Percentiles rank a stretch among this genome's conserved stretches.
Conservation (phyloP, 2,329 filamentous ascomycete genomes). For the Beauveria bassiana region DNA sequence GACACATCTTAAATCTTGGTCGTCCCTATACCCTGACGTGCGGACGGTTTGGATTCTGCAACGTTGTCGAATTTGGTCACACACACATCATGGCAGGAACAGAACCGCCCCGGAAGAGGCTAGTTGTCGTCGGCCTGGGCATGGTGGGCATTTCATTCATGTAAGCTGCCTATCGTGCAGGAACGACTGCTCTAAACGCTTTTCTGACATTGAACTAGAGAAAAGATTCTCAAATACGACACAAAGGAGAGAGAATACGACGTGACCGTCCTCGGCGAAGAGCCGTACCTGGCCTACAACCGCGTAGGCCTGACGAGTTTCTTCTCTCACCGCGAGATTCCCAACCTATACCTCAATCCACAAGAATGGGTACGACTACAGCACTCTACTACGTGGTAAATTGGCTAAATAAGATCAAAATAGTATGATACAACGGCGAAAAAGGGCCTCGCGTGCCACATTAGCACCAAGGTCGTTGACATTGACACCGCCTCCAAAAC, state of each 20-base stretch:
- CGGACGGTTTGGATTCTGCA: not conserved
- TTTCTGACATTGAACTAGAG: conserved; percentile 39
- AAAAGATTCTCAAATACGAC: conserved; percentile 83
- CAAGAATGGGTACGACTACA: conserved; percentile 62
- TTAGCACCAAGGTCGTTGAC: conserved; percentile 63
- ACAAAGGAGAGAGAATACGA: conserved; percentile 67
- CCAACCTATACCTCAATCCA: conserved; percentile 83
- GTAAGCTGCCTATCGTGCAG: conserved; percentile 39
- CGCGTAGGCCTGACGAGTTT: conserved; percentile 83
- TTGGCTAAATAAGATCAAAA: not conserved
- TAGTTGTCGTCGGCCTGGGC: conserved; percentile 80
- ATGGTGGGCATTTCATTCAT: conserved; percentile 91
- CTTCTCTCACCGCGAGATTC: conserved; percentile 77
- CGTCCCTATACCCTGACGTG: not conserved
- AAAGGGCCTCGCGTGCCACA: conserved; percentile 63
- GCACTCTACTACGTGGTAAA: no score
- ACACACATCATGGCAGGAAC: not conserved
- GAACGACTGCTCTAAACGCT: not conserved
- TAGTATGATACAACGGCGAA: conserved; percentile 61
- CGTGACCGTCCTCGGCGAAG: conserved; percentile 79
- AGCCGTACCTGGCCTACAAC: conserved; percentile 83
- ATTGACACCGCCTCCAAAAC: conserved; percentile 37
- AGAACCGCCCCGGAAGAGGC: conserved; percentile 40
- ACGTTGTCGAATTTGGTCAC: not conserved
- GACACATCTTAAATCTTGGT: not conserved